Conservation (phyloP, 768 basidiomycete genomes). For the Xerocomus potaroensis region DNA sequence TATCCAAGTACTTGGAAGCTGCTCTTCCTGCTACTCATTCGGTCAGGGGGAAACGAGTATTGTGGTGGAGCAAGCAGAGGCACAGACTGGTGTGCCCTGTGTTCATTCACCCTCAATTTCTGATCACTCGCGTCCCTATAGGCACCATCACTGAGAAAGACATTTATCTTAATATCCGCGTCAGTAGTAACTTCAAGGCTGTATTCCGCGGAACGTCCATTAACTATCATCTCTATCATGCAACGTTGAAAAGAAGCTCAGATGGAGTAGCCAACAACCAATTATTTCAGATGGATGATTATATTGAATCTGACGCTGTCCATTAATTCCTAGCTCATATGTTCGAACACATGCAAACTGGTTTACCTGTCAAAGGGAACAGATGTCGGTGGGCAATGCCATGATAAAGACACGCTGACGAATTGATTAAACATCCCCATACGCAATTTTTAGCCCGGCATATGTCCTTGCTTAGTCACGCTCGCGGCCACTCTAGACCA, state of each 20-base stretch:
- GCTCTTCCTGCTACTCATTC: constrained; percentile 49
- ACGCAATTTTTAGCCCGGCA: constrained; percentile 82
- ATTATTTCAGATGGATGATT: constrained; percentile 5
- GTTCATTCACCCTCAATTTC: constrained; percentile 5
- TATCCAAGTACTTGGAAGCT: constrained; percentile 48
- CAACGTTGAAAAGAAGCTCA: constrained; percentile 49
- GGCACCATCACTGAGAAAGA: constrained; percentile 65
- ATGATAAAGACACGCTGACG: constrained; percentile 3
- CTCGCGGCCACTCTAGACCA: constrained; percentile 56
- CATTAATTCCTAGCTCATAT: constrained; percentile 61
- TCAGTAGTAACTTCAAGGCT: constrained; percentile 64
- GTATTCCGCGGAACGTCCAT: constrained; percentile 25
- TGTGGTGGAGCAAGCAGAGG: constrained; percentile 73
- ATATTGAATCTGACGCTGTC: constrained; percentile 44
- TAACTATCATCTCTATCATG: constrained; percentile 7
- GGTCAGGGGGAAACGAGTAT: background rate
- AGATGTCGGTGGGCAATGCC: constrained; percentile 49
- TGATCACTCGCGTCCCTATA: constrained; percentile 20
- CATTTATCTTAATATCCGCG: constrained; percentile 18
- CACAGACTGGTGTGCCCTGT: constrained; percentile 47
- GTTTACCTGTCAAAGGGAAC: constrained; percentile 3
- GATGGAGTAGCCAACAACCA: constrained; percentile 45
- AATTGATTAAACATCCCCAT: constrained; percentile 37
- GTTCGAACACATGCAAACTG: constrained; percentile 47
- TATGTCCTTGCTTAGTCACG: constrained; percentile 68